Evolutionary conservation across 306 rosid genomes (phyloP).

Genomic region (Malus asiatica): DNA sequence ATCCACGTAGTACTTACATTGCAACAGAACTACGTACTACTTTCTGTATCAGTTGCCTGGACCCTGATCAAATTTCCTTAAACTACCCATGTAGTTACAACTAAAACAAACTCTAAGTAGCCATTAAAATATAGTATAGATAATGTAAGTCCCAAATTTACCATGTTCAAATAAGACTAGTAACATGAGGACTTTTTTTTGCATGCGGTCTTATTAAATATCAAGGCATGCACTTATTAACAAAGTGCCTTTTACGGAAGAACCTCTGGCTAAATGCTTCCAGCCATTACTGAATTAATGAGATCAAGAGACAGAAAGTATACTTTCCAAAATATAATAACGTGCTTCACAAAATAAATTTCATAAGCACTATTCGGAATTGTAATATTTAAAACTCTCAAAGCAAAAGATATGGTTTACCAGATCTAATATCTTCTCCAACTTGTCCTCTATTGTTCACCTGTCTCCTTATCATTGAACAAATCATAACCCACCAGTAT

Average conservation of each 20-base stretch:
- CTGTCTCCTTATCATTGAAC: constrained; percentile 69
- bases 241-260: background rate
- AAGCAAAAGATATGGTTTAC: constrained; percentile 34
- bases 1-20: too few species aligned
- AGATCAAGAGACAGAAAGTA: background rate
- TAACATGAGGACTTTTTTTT: background rate
- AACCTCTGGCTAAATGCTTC: background rate
- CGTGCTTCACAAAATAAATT: background rate
- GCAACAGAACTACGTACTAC: too few species aligned
- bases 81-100: too few species aligned
- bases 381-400: background rate
- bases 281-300: background rate
- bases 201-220: background rate
- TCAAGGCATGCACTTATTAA: background rate
- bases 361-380: background rate
- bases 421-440: constrained; percentile 99
- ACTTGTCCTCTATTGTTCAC: constrained; percentile 86
- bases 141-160: background rate
- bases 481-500: constrained; percentile 98
- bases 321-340: background rate
- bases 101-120: too few species aligned
- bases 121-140: too few species aligned
- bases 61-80: too few species aligned
- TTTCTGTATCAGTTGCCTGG: too few species aligned
- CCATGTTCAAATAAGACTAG: background rate